Conservation (phyloP, 805 yeast genomes). For the Ogataea glucozyma region DNA sequence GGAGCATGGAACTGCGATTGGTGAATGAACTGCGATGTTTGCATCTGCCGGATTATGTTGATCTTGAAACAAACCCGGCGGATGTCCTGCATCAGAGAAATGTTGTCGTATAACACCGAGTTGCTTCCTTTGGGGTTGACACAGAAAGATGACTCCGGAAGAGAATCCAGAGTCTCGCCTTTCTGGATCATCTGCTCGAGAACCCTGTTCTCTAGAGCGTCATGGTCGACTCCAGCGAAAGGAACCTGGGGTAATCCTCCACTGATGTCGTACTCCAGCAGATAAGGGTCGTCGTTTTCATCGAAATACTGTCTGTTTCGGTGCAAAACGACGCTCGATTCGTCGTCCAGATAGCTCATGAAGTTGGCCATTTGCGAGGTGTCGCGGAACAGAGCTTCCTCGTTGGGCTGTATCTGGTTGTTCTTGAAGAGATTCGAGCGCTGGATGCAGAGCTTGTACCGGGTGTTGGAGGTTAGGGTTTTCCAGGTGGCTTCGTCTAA, state of each 20-base stretch:
- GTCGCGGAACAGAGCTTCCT: constrained; percentile 68
- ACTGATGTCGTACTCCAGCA: constrained; percentile 80
- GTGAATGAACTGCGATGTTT: constrained; percentile 74
- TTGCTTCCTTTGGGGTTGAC: constrained; percentile 58
- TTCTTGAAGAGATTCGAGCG: constrained; percentile 68
- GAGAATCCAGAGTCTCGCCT: constrained; percentile 36
- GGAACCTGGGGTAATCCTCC: constrained; percentile 74
- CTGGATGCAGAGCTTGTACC: constrained; percentile 72
- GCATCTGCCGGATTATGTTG: constrained; percentile 85
- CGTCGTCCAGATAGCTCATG: constrained; percentile 45
- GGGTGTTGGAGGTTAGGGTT: constrained; percentile 70
- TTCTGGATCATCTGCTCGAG: constrained; percentile 38
- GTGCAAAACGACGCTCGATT: constrained; percentile 35
- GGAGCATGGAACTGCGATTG: constrained; percentile 74
- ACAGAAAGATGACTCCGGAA: constrained; percentile 42
- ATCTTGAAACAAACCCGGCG: constrained; percentile 87
- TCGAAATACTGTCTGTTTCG: constrained; percentile 39
- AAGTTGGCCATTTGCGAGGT: constrained; percentile 68
- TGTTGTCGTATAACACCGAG: constrained; percentile 60
- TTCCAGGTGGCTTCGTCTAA: constrained; percentile 71
- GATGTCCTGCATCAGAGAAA: constrained; percentile 81
- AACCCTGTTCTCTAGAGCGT: constrained; percentile 45
- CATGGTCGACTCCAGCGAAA: constrained; percentile 51
- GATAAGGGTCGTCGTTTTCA: constrained; percentile 61
- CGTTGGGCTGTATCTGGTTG: constrained; percentile 58